Evolutionary conservation across 2,329 filamentous ascomycete species (phyloP), one percentile per base, ranked within the genome.

Genomic region (Fusarium incarnatum): DNA sequence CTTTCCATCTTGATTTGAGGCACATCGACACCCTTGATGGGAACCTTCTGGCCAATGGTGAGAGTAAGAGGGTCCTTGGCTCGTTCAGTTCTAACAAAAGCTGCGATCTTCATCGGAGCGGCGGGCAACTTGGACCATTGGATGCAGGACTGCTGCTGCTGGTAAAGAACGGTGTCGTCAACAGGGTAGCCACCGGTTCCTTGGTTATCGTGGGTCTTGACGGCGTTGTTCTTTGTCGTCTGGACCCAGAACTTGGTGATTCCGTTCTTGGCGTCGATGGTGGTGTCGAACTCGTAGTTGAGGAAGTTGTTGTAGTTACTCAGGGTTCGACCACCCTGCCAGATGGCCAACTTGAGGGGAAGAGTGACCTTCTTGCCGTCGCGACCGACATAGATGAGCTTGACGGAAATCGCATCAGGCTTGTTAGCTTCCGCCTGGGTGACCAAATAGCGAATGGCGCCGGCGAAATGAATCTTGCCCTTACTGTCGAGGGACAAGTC

Each of bases 171-270:
- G 0, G 65, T 67, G 30, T 79, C 74, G 9, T 75, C 60, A 3
- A 79, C 53, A 11, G 75, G 74, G 57, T 78, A 80, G 0, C 77
- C 75, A 0, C 64, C 50, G 0, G 50, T 63, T 22, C 59, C 42
- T 18, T 75, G 74, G n/a, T 66, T 68, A 56, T 79, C 77, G 25
- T 71, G 70, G 16, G 68, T 72, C 6, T 70, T 66, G 4, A 60
- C 74, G 6, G 61, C 72, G 10, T 66, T 68, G 20, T 70, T 64
- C 8, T 67, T 73, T 12, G 60, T 71, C 34, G 77, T 40, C 40
- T 77, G 68, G 13, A 81, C 73, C 61, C 73, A 56, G 58, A 81
- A 80, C 47, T 72, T 77, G 66, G 72, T 75, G 63, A 80, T 76
- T 6, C 78, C 77, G 0, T 64, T 67, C n/a, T 54, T 59, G 32